Percentiles rank a stretch among this genome's conserved stretches.
Evolutionary conservation across 441 rosid species (phyloP).

Genomic region (Syzygium syzygioides): DNA sequence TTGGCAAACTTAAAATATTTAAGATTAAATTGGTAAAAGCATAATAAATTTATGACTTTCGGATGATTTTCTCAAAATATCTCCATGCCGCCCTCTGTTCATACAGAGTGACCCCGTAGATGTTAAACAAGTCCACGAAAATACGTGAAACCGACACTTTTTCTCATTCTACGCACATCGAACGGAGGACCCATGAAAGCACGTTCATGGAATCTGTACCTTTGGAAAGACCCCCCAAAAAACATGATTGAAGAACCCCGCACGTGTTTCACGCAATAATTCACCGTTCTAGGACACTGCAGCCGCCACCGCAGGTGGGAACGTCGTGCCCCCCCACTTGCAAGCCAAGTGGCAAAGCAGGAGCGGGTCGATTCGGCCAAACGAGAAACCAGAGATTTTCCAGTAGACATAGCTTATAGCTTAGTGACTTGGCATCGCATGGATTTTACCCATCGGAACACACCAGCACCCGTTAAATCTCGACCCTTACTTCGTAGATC

Average conservation of each 20-base stretch:
- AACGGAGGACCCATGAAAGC: background rate
- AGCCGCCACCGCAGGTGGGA: background rate
- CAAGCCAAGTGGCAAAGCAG: background rate
- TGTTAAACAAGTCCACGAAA: background rate
- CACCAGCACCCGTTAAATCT: background rate
- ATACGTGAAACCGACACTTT: background rate
- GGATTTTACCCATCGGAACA: background rate
- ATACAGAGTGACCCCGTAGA: rapidly evolving
- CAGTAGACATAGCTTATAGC: background rate
- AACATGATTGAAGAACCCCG: background rate
- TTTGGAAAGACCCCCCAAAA: background rate
- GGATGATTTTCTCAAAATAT: too few species aligned
- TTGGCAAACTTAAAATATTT: too few species aligned
- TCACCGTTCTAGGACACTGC: background rate
- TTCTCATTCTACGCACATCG: background rate
- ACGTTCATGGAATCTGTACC: background rate
- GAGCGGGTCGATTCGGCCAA: background rate
- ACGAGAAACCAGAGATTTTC: rapidly evolving
- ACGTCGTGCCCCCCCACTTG: background rate
- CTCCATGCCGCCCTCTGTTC: background rate
- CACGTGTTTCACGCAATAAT: background rate
- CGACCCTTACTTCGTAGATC: background rate
- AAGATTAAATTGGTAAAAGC: too few species aligned
- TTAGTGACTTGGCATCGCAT: background rate
- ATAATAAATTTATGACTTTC: too few species aligned